Evolutionary conservation across 2,329 filamentous ascomycete species (phyloP).

Genomic region (Xylariaceae sp.): DNA sequence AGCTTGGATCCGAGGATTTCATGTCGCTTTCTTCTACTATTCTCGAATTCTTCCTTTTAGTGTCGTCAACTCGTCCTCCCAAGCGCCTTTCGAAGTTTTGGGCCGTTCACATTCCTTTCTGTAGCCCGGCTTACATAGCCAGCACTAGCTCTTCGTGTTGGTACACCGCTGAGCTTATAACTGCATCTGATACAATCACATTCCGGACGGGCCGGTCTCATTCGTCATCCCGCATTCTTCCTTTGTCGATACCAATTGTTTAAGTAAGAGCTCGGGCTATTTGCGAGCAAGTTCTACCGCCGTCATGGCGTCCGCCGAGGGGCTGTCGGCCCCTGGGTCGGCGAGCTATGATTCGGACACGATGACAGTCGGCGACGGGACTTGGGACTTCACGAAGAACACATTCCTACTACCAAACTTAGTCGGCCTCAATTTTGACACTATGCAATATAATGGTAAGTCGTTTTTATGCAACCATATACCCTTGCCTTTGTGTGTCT

Average conservation of each 20-base stretch:
- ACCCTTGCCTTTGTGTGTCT: not conserved
- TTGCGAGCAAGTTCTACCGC: conserved; percentile 44
- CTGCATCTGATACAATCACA: conserved; percentile 19
- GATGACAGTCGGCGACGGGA: conserved; percentile 81
- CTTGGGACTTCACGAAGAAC: conserved; percentile 80
- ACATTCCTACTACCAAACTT: conserved; percentile 80
- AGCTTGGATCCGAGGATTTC: not conserved
- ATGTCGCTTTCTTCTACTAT: no score
- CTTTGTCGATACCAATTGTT: conserved; percentile 14
- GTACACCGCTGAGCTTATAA: conserved; percentile 3
- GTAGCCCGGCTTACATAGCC: conserved; percentile 17
- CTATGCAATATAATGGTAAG: conserved; percentile 84
- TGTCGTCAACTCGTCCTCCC: no score
- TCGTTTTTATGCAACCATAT: not conserved
- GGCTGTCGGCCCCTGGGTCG: conserved; percentile 72
- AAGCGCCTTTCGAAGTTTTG: no score
- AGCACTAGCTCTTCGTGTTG: conserved; percentile 18
- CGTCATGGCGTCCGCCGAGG: conserved; percentile 65
- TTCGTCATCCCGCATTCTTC: conserved; percentile 28
- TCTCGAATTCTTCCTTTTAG: no score
- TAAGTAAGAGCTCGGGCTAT: conserved; percentile 12
- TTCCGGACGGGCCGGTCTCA: conserved; percentile 22
- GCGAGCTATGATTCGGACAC: conserved; percentile 75
- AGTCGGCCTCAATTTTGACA: conserved; percentile 77
- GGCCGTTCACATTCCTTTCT: no score